phyloP scores from a whole-genome alignment of 2,329 filamentous ascomycete genomes.

The Rhinocladiella similis region DNA sequence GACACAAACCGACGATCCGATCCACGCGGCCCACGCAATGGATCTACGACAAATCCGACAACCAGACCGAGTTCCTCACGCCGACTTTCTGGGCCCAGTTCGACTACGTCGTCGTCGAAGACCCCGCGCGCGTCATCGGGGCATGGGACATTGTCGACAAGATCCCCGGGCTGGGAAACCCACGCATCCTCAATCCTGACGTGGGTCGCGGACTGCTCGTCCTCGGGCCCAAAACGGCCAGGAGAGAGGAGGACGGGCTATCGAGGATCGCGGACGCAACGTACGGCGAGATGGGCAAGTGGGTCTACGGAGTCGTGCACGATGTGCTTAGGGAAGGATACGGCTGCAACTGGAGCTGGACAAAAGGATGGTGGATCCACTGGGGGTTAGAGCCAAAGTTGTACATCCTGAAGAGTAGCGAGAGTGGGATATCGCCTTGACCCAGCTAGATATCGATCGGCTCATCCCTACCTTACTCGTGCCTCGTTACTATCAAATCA shows the following conservation, averaged over 20 bases:
- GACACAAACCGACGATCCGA: slow-evolving; percentile 19
- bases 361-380: slow-evolving; percentile 57
- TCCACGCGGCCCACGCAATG: slow-evolving; percentile 37
- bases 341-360: slow-evolving; percentile 32
- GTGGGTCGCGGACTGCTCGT: slow-evolving; percentile 26
- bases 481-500: no score
- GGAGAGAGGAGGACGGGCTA: slow-evolving; percentile 36
- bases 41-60: slow-evolving; percentile 63
- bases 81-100: slow-evolving; percentile 59
- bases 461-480: background rate
- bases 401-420: slow-evolving; percentile 47
- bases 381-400: slow-evolving; percentile 56
- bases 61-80: slow-evolving; percentile 47
- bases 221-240: slow-evolving; percentile 22
- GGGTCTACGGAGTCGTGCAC: slow-evolving; percentile 33
- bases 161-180: slow-evolving; percentile 53
- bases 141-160: slow-evolving; percentile 54
- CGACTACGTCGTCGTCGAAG: slow-evolving; percentile 60
- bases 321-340: slow-evolving; percentile 33
- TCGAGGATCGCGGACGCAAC: slow-evolving; percentile 31
- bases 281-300: slow-evolving; percentile 13
- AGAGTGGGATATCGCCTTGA: slow-evolving; percentile 7
- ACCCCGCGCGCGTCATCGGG: slow-evolving; percentile 48
- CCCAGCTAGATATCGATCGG: background rate
- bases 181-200: slow-evolving; percentile 50